phyloP scores from a whole-genome alignment of 441 rosid genomes.

The Brassica hybrid region DNA sequence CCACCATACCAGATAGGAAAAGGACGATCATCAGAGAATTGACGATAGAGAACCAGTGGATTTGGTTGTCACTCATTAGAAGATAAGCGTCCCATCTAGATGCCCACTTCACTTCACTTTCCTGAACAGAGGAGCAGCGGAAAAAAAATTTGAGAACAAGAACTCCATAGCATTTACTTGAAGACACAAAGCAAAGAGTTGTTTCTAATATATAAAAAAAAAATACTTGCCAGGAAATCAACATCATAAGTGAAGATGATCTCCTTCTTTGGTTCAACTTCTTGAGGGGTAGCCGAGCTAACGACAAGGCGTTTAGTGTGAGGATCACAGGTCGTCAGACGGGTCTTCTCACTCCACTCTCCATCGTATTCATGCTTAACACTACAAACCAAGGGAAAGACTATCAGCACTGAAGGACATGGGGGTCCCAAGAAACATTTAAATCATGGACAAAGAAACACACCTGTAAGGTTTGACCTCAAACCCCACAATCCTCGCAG shows the following conservation, averaged over 20 bases:
- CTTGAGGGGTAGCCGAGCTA: constrained; percentile 76
- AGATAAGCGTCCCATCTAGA: constrained; percentile 98
- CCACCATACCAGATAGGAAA: constrained; percentile 94
- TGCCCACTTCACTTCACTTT: constrained; percentile 97
- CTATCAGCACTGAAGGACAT: constrained; percentile 14
- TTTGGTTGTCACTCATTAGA: constrained; percentile 90
- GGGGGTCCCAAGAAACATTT: constrained; percentile 1
- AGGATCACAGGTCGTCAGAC: constrained; percentile 75
- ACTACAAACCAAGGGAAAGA: constrained; percentile 43
- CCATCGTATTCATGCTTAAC: constrained; percentile 79
- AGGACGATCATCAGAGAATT: constrained; percentile 95
- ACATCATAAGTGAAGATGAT: constrained; percentile 79
- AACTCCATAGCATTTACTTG: constrained; percentile 10
- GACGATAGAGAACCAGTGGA: constrained; percentile 93
- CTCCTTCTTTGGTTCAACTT: constrained; percentile 70
- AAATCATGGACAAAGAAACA: constrained; percentile 20
- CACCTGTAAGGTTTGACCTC: constrained; percentile 81
- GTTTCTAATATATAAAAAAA: not conserved
- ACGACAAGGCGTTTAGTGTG: constrained; percentile 65
- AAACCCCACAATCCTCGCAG: constrained; percentile 75
- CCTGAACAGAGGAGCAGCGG: constrained; percentile 50
- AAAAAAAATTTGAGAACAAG: constrained; percentile 8
- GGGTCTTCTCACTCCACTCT: constrained; percentile 56
- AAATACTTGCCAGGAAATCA: constrained; percentile 61
- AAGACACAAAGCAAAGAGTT: not conserved